These are phyloP conservation scores for Albatrellus ellisii DNA, from an alignment of 768 basidiomycete species.

Conservation along the genomic window DNA sequence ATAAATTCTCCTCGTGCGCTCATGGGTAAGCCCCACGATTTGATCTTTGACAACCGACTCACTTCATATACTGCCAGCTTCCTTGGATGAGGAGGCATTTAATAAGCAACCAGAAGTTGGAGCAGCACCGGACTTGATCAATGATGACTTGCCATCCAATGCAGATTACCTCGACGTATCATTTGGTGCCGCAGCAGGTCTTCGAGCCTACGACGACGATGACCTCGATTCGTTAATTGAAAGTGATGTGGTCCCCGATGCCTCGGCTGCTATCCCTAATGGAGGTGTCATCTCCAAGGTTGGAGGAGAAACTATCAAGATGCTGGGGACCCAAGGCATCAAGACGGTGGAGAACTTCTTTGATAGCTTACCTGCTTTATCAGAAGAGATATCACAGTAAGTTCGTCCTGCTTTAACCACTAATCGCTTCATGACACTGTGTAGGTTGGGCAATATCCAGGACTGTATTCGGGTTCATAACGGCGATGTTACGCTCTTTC, in stretches of 20 bases:
- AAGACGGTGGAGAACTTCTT: conserved; percentile 64
- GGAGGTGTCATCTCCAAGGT: conserved; percentile 39
- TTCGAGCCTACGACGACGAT: conserved; percentile 60
- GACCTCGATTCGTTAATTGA: conserved; percentile 56
- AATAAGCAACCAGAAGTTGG: conserved; percentile 61
- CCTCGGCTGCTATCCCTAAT: conserved; percentile 8
- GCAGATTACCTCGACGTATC: conserved; percentile 77
- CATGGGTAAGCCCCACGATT: conserved; percentile 15
- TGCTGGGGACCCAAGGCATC: conserved; percentile 54
- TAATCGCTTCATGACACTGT: conserved; percentile 3
- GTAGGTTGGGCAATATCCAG: conserved; percentile 7
- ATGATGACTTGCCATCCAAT: conserved; percentile 85
- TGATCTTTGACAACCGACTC: not conserved
- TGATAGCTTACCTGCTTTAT: conserved; percentile 42
- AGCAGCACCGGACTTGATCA: conserved; percentile 75
- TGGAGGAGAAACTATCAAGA: conserved; percentile 78
- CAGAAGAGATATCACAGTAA: conserved; percentile 34
- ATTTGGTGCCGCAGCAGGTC: conserved; percentile 65
- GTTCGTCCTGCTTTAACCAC: conserved; percentile 13
- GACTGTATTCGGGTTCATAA: conserved; percentile 44
- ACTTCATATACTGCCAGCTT: conserved; percentile 28
- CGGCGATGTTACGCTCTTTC: conserved; percentile 50
- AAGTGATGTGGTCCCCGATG: not conserved
- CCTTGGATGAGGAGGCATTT: conserved; percentile 79
- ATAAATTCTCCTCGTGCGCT: conserved; percentile 13